A percentile compares a stretch with the other conserved stretches of the same genome.
phyloP scores from a whole-genome alignment of 805 yeast species.

The Alloascoidea hylecoeti region DNA sequence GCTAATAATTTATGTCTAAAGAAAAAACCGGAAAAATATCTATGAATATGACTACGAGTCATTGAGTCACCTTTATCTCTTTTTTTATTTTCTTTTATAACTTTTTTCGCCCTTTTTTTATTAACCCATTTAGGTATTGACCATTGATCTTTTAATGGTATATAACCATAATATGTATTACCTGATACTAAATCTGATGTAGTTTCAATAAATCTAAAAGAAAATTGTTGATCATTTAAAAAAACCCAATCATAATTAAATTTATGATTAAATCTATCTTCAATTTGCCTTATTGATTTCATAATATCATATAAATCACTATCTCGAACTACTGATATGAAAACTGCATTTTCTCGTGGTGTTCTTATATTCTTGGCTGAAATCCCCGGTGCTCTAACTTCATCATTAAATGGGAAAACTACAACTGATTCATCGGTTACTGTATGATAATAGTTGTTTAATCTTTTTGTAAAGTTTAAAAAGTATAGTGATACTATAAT shows the following conservation, averaged over 20 bases:
- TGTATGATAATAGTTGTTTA: too few relatives aligned
- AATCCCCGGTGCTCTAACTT: too few relatives aligned
- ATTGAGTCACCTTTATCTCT: conserved; percentile 65
- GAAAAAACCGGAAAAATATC: conserved; percentile 77
- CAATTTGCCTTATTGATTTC: conserved; percentile 52
- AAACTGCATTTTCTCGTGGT: conserved; percentile 27
- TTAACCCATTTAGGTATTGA: conserved; percentile 74
- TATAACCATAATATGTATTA: conserved; percentile 50
- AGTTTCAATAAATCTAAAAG: conserved; percentile 47
- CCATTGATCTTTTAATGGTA: conserved; percentile 79
- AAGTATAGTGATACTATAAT: too few relatives aligned
- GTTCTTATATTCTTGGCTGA: too few relatives aligned
- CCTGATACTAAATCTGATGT: conserved; percentile 49
- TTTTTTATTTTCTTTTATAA: conserved; percentile 33
- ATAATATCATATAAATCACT: conserved; percentile 43
- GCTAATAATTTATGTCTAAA: conserved; percentile 54
- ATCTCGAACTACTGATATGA: conserved; percentile 53
- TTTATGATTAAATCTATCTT: conserved; percentile 64
- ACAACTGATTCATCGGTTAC: too few relatives aligned
- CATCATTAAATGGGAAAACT: too few relatives aligned
- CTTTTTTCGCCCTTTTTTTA: conserved; percentile 47
- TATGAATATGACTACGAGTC: conserved; percentile 80
- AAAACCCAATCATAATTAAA: conserved; percentile 92
- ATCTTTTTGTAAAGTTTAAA: too few relatives aligned
- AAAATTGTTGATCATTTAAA: conserved; percentile 66